Evolutionary conservation across 1,284 basidiomycete species (phyloP).

Genomic region (Sporisorium exsertum): DNA sequence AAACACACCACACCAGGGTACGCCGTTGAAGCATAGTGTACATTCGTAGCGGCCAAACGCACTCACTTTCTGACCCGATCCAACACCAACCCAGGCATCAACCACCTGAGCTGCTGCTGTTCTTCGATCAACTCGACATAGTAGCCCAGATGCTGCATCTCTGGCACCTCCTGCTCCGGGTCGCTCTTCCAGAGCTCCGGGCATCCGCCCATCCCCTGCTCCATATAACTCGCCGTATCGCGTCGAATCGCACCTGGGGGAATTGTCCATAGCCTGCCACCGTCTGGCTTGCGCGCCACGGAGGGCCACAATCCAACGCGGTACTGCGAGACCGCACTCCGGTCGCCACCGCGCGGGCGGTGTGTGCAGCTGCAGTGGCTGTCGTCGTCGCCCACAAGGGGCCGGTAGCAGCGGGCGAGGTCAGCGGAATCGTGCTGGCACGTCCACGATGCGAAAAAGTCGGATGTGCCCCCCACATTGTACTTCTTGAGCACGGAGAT

Average conservation of each 20-base stretch:
- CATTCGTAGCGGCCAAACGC: too few relatives aligned
- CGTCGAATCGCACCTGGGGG: constrained; percentile 1
- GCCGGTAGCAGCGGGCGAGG: neutral
- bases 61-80: neutral
- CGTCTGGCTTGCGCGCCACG: neutral
- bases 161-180: constrained; percentile 4
- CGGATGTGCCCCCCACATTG: constrained; percentile 15
- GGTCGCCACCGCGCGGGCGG: too few relatives aligned
- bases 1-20: too few relatives aligned
- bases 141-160: constrained; percentile 7
- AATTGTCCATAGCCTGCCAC: constrained; percentile 1
- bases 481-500: constrained; percentile 16
- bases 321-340: neutral
- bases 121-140: neutral
- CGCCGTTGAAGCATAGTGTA: too few relatives aligned
- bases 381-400: neutral
- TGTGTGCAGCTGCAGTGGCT: neutral
- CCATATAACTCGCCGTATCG: constrained; percentile 17
- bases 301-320: neutral
- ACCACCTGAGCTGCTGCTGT: neutral
- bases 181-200: constrained; percentile 4
- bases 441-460: constrained; percentile 14
- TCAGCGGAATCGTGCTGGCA: neutral
- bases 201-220: constrained; percentile 13
- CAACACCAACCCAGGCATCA: neutral